Evolutionary conservation across 306 rosid genomes (phyloP).

Genomic region (Citrullus colocynthis): DNA sequence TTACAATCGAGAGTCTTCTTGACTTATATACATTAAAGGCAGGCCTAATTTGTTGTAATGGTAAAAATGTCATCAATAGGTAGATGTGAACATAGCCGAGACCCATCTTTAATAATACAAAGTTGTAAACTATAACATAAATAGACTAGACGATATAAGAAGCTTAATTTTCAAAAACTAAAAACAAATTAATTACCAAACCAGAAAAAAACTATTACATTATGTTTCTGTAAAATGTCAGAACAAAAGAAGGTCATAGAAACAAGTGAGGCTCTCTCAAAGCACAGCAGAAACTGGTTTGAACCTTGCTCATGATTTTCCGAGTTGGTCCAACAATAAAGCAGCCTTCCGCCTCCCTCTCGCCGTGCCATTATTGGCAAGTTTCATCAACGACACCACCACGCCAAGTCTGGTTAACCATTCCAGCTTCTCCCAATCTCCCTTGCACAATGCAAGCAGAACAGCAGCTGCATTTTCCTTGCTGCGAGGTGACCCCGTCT

Average conservation of each 20-base stretch:
- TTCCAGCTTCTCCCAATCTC: conserved; percentile 61
- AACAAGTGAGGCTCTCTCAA: background rate
- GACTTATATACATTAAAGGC: background rate
- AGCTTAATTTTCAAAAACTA: too few relatives aligned
- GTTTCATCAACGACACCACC: conserved; percentile 61
- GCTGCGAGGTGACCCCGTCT: conserved; percentile 69
- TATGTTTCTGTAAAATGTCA: background rate
- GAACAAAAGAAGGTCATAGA: background rate
- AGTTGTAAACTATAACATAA: background rate
- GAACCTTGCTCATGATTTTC: conserved; percentile 14
- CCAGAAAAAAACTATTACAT: background rate
- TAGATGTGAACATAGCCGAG: background rate
- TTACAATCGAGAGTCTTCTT: background rate
- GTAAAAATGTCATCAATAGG: background rate
- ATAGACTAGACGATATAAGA: too few relatives aligned
- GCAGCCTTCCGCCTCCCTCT: conserved; percentile 84
- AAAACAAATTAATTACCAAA: too few relatives aligned
- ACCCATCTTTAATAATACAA: background rate
- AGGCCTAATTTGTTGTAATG: too few relatives aligned
- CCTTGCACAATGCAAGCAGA: conserved; percentile 72
- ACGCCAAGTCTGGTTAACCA: conserved; percentile 78
- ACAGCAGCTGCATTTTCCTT: conserved; percentile 82
- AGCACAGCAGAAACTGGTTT: background rate
- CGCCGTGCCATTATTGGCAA: conserved; percentile 61
- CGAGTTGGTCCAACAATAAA: conserved; percentile 75